Evolutionary conservation across 2,329 filamentous ascomycete genomes (phyloP).

Genomic region (Zasmidium cellare): DNA sequence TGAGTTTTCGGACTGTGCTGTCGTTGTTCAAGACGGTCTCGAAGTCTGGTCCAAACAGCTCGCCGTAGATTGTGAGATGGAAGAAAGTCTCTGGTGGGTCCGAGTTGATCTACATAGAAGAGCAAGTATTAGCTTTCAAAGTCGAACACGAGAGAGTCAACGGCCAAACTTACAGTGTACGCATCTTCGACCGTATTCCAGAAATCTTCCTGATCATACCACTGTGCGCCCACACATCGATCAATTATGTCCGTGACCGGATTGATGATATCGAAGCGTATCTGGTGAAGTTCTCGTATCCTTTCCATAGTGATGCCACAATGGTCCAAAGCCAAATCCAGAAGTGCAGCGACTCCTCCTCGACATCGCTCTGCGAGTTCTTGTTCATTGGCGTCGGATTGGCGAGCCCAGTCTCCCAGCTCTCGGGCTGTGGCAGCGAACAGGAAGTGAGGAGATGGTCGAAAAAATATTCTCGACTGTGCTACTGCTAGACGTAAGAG

Average conservation of each 20-base stretch:
- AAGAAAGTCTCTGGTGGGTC: slow-evolving; percentile 30
- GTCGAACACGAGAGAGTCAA: no score
- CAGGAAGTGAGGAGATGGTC: slow-evolving; percentile 39
- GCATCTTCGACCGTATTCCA: no score
- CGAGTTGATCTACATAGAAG: no score
- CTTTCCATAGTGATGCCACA: slow-evolving; percentile 34
- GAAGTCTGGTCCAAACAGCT: slow-evolving; percentile 32
- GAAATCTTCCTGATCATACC: slow-evolving; percentile 28
- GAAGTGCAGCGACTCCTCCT: slow-evolving; percentile 35
- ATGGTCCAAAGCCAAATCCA: slow-evolving; percentile 31
- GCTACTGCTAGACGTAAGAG: slow-evolving; percentile 37
- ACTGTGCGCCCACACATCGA: slow-evolving; percentile 35
- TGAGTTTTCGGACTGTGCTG: slow-evolving; percentile 6
- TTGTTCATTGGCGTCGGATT: slow-evolving; percentile 22
- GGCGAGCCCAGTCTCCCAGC: slow-evolving; percentile 36
- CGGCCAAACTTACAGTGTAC: no score
- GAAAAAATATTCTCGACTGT: slow-evolving; percentile 38
- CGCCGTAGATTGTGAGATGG: slow-evolving; percentile 37
- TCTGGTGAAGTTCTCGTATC: slow-evolving; percentile 32
- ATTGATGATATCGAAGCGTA: slow-evolving; percentile 35
- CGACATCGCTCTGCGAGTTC: slow-evolving; percentile 24
- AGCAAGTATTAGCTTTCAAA: no score
- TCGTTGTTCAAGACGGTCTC: slow-evolving; percentile 22
- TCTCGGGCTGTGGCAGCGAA: slow-evolving; percentile 36
- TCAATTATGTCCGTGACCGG: slow-evolving; percentile 37